Percentiles rank a stretch among this genome's conserved stretches.
Evolutionary conservation across 805 yeast genomes (phyloP).

Genomic region (Lipomyces sp.): DNA sequence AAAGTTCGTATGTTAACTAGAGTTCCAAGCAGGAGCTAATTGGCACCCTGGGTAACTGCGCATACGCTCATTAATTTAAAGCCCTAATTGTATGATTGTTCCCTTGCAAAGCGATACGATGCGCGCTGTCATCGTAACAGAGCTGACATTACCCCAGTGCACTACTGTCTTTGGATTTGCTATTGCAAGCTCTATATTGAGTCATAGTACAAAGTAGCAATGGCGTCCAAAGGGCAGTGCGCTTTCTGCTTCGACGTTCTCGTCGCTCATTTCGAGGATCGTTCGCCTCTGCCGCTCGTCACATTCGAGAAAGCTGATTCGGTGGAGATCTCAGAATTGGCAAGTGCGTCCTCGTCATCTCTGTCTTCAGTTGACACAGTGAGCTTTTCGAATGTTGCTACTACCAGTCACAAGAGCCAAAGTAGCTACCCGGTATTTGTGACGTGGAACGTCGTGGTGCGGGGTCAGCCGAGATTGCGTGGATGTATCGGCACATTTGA

Average conservation of each 20-base stretch:
- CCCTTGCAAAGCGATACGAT: too few relatives aligned
- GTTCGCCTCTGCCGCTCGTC: conserved; percentile 25
- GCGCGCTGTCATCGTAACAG: too few relatives aligned
- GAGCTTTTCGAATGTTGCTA: conserved; percentile 5
- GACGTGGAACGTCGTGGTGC: conserved; percentile 67
- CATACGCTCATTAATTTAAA: too few relatives aligned
- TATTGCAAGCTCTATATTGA: not conserved
- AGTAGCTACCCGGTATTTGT: conserved; percentile 69
- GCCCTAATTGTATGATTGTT: too few relatives aligned
- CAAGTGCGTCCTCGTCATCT: conserved; percentile 16
- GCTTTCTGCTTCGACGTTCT: conserved; percentile 39
- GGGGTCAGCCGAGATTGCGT: conserved; percentile 53
- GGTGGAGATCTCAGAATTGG: conserved; percentile 2
- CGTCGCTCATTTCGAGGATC: conserved; percentile 24
- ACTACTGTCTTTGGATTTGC: conserved; percentile 1
- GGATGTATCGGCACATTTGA: conserved; percentile 95
- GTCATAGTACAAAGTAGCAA: conserved; percentile 5
- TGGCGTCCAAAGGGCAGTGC: conserved; percentile 39
- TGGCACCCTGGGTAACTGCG: too few relatives aligned
- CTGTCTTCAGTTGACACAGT: not conserved
- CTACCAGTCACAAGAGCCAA: not conserved
- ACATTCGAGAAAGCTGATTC: conserved; percentile 21
- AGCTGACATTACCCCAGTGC: not conserved
- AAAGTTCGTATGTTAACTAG: too few relatives aligned
- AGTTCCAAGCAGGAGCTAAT: too few relatives aligned